A percentile compares a stretch with the other conserved stretches of the same genome.
Conservation (phyloP, 2,329 filamentous ascomycete genomes). For the Fusarium sarcochroum region DNA sequence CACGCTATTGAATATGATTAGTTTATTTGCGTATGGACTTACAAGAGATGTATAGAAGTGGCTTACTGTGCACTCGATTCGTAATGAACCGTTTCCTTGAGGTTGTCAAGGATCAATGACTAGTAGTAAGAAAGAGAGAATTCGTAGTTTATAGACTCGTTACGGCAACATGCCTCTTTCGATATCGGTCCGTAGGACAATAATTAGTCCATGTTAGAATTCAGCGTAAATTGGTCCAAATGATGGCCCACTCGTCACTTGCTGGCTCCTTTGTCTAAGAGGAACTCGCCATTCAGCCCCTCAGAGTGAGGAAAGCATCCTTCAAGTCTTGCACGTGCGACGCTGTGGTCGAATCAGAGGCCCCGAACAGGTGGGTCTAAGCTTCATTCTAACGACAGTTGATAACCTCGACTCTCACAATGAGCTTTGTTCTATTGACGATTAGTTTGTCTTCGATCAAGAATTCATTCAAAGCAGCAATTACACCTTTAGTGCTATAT, state of each 20-base stretch:
- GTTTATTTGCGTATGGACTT: conserved; percentile 20
- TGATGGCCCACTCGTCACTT: conserved; percentile 42
- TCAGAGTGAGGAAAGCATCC: conserved; percentile 47
- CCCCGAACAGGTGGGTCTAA: conserved; percentile 38
- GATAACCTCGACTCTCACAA: conserved; percentile 21
- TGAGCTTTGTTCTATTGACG: conserved; percentile 19
- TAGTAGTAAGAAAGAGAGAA: conserved; percentile 22
- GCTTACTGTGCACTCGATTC: conserved; percentile 19
- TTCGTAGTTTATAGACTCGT: conserved; percentile 23
- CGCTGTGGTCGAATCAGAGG: conserved; percentile 42
- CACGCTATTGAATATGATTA: conserved; percentile 28
- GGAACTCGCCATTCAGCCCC: conserved; percentile 49
- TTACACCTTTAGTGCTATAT: not conserved
- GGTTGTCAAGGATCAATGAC: conserved; percentile 26
- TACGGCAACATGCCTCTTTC: conserved; percentile 20
- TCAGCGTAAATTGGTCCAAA: conserved; percentile 16
- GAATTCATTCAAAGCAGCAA: not conserved
- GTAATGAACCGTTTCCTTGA: conserved; percentile 20
- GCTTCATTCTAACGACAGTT: conserved; percentile 37
- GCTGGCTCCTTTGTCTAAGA: conserved; percentile 35
- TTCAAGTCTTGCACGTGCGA: conserved; percentile 46
- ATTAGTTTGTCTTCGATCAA: not conserved
- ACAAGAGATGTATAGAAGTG: conserved; percentile 12
- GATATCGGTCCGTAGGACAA: conserved; percentile 21
- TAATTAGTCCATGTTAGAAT: conserved; percentile 37